Percentiles rank a stretch among this genome's conserved stretches.
Evolutionary conservation across 257 asterid species (phyloP).

Genomic region (Gentiana macrophylla): DNA sequence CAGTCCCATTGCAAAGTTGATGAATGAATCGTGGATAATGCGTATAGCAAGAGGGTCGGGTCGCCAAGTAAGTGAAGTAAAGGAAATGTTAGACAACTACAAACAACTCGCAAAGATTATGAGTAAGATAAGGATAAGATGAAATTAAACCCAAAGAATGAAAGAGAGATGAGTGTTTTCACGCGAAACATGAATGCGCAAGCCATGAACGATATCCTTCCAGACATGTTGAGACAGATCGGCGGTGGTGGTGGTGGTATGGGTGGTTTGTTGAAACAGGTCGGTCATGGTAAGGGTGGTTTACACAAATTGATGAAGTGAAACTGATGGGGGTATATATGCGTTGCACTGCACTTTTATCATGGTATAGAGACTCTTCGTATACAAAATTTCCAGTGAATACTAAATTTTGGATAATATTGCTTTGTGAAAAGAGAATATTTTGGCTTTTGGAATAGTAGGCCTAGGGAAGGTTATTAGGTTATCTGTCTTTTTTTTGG

Average conservation of each 20-base stretch:
- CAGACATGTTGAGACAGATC: slow-evolving; percentile 85
- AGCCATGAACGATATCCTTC: slow-evolving; percentile 87
- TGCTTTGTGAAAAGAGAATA: too few relatives aligned
- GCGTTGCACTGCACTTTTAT: neutral
- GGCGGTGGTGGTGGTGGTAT: slow-evolving; percentile 86
- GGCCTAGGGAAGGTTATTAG: neutral
- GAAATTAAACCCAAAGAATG: slow-evolving; percentile 93
- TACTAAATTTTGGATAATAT: slow-evolving; percentile 24
- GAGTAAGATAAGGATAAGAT: slow-evolving; percentile 68
- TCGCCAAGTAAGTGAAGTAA: slow-evolving; percentile 60
- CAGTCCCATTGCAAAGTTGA: slow-evolving; percentile 72
- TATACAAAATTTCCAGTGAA: too few relatives aligned
- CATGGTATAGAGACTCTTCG: too few relatives aligned
- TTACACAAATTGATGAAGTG: too few relatives aligned
- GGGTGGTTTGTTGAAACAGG: slow-evolving; percentile 86
- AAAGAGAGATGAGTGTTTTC: slow-evolving; percentile 75
- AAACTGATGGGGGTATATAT: too few relatives aligned
- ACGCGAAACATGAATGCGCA: slow-evolving; percentile 83
- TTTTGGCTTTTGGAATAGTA: too few relatives aligned
- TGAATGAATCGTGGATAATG: slow-evolving; percentile 79
- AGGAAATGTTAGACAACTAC: slow-evolving; percentile 93
- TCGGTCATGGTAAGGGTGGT: slow-evolving; percentile 68
- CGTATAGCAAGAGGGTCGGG: slow-evolving; percentile 90
- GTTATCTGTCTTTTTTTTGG: too few relatives aligned
- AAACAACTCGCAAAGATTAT: slow-evolving; percentile 78